Evolutionary conservation across 2,329 filamentous ascomycete species (phyloP).

Genomic region (Monilinia fructigena): DNA sequence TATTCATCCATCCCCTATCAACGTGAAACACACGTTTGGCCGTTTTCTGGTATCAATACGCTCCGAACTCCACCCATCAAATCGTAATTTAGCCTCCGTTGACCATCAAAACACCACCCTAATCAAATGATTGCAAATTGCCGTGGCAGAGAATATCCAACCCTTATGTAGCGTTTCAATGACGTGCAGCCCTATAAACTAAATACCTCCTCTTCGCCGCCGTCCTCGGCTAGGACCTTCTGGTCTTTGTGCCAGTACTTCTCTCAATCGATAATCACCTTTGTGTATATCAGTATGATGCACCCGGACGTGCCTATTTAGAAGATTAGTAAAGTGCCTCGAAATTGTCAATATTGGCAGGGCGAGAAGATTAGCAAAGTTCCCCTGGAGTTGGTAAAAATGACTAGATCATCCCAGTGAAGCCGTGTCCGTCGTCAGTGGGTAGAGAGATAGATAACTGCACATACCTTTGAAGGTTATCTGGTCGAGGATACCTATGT

Average conservation of each 20-base stretch:
- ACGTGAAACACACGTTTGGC: not conserved
- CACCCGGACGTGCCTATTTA: conserved; percentile 77
- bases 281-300: conserved; percentile 89
- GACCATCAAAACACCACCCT: not conserved
- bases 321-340: conserved; percentile 11
- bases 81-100: not conserved
- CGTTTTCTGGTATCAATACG: conserved; percentile 21
- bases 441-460: not conserved
- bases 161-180: not conserved
- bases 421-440: not conserved
- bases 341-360: not conserved
- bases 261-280: conserved; percentile 76
- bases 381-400: too few relatives aligned
- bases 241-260: conserved; percentile 81
- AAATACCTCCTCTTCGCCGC: conserved; percentile 52
- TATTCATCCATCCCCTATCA: not conserved
- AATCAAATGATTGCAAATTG: conserved; percentile 3
- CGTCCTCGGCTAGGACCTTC: conserved; percentile 81
- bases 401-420: not conserved
- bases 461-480: conserved; percentile 86
- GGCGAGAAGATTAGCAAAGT: too few relatives aligned
- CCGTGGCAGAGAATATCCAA: not conserved
- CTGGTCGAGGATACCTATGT: conserved; percentile 90
- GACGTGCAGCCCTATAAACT: not conserved
- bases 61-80: conserved; percentile 27